These are phyloP conservation scores for Starmerella geochares DNA, from an alignment of 805 yeast species.

Conservation along the genomic window DNA sequence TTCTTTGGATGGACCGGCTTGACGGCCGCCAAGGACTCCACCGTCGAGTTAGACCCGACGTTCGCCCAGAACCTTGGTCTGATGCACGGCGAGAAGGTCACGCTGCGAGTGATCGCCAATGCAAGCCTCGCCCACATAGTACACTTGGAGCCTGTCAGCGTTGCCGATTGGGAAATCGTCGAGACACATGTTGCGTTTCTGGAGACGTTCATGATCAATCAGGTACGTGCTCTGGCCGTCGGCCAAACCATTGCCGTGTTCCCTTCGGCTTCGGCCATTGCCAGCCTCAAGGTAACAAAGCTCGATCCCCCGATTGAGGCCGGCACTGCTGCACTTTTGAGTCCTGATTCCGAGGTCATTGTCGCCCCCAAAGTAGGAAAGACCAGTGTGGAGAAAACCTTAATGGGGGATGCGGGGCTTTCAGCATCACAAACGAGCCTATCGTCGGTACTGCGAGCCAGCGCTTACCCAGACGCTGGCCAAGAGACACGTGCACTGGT, in stretches of 20 bases:
- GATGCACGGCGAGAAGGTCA: constrained; percentile 36
- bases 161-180: constrained; percentile 83
- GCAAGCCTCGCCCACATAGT: constrained; percentile 49
- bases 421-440: neutral
- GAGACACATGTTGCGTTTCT: constrained; percentile 69
- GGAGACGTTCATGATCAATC: constrained; percentile 65
- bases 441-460: neutral
- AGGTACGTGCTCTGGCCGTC: constrained; percentile 62
- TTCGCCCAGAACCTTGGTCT: constrained; percentile 48
- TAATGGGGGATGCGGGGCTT: neutral
- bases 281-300: constrained; percentile 45
- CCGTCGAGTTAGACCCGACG: constrained; percentile 55
- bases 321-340: constrained; percentile 40
- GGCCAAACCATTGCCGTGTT: constrained; percentile 56
- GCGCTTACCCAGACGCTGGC: neutral
- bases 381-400: neutral
- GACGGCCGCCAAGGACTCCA: constrained; percentile 29
- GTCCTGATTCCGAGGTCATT: constrained; percentile 57
- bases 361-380: constrained; percentile 53
- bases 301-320: constrained; percentile 31
- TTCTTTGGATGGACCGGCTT: constrained; percentile 65
- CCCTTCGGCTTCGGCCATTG: constrained; percentile 51
- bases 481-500: neutral
- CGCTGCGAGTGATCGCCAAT: constrained; percentile 41
- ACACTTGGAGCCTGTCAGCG: constrained; percentile 63